Conservation (phyloP, 805 yeast genomes). For the Danielozyma ontarioensis region DNA sequence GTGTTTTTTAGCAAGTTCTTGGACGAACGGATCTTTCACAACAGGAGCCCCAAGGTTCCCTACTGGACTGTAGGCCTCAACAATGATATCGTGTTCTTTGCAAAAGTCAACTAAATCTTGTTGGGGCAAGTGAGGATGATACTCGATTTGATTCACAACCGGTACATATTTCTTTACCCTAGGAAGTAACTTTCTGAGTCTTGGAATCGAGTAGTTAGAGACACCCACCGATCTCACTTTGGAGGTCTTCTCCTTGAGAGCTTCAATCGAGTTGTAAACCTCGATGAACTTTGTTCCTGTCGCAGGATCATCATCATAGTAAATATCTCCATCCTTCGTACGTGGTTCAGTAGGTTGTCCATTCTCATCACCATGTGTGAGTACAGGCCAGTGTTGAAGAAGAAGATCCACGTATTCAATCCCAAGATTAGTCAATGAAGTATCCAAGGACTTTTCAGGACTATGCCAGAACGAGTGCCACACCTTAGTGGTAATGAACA, state of each 20-base stretch:
- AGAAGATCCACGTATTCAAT: conserved; percentile 43
- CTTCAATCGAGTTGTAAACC: conserved; percentile 25
- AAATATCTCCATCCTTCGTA: conserved; percentile 30
- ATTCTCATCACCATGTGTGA: conserved; percentile 34
- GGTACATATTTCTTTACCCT: conserved; percentile 40
- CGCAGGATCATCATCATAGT: conserved; percentile 31
- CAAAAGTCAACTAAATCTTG: conserved; percentile 36
- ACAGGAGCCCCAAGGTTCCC: conserved; percentile 67
- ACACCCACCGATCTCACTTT: conserved; percentile 54
- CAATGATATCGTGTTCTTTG: conserved; percentile 28
- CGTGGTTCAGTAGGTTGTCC: conserved; percentile 34
- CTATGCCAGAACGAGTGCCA: conserved; percentile 41
- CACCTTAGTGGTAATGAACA: conserved; percentile 33
- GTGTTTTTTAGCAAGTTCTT: conserved; percentile 54
- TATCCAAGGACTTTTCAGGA: conserved; percentile 37
- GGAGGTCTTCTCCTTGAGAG: conserved; percentile 18
- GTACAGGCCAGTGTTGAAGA: conserved; percentile 49
- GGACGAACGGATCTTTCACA: conserved; percentile 44
- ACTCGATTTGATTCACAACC: conserved; percentile 47
- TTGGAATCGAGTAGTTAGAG: conserved; percentile 41
- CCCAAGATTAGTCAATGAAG: conserved; percentile 36
- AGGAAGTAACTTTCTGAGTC: conserved; percentile 27
- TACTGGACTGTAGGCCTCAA: conserved; percentile 58
- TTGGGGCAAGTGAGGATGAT: conserved; percentile 32
- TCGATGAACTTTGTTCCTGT: conserved; percentile 26